phyloP scores from a whole-genome alignment of 108 stramenopile genomes.

The Pseudonitzschia multiseries region DNA sequence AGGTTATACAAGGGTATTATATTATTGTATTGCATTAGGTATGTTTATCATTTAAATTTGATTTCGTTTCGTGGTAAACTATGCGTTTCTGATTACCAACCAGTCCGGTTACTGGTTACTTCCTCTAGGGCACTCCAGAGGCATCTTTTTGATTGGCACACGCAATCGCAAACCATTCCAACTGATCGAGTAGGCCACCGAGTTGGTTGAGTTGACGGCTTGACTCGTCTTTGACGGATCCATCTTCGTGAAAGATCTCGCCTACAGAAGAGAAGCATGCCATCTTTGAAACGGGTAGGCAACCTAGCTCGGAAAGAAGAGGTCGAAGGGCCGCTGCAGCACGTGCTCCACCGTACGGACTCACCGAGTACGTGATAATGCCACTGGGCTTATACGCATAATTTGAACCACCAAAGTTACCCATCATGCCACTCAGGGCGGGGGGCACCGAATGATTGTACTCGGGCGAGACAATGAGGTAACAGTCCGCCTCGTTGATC shows the following conservation, averaged over 20 bases:
- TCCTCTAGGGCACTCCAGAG: background rate
- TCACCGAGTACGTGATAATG: constrained; percentile 61
- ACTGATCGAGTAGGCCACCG: constrained; percentile 51
- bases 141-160: constrained; percentile 49
- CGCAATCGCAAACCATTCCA: constrained; percentile 76
- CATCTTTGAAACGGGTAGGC: constrained; percentile 62
- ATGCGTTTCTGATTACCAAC: too few relatives aligned
- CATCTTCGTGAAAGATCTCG: constrained; percentile 49
- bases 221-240: constrained; percentile 52
- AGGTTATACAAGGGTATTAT: too few relatives aligned
- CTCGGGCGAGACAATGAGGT: constrained; percentile 58
- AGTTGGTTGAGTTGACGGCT: constrained; percentile 58
- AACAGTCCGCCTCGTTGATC: constrained; percentile 65
- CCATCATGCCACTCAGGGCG: constrained; percentile 54
- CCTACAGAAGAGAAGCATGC: constrained; percentile 43
- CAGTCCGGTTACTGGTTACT: too few relatives aligned
- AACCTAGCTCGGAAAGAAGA: constrained; percentile 66
- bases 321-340: constrained; percentile 57
- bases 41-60: too few relatives aligned
- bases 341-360: constrained; percentile 56
- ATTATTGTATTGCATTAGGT: too few relatives aligned
- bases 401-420: constrained; percentile 56
- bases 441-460: constrained; percentile 68
- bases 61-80: too few relatives aligned
- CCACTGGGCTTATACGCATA: constrained; percentile 61